A percentile compares a stretch with the other conserved stretches of the same genome.
These are phyloP conservation scores for Prototheca wickerhamii DNA, from an alignment of 163 green algal species.

Conservation along the genomic window DNA sequence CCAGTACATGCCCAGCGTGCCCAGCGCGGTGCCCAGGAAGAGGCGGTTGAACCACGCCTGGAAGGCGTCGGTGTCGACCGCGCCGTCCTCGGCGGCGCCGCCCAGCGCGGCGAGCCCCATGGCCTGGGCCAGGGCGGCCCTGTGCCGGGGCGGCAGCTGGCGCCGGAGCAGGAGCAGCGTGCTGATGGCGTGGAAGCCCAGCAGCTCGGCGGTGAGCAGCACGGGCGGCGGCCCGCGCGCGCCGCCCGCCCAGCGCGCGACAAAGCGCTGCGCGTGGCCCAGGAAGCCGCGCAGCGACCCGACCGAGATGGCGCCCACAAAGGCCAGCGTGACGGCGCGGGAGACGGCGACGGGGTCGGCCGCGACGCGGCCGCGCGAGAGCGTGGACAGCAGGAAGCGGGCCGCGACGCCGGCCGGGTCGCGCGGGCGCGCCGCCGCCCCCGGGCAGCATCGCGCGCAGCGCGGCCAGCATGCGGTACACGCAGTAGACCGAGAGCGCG, in stretches of 20 bases:
- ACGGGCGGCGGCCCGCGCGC: constrained; percentile 48
- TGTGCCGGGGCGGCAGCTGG: constrained; percentile 33
- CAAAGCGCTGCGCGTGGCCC: constrained; percentile 47
- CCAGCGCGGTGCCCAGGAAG: constrained; percentile 64
- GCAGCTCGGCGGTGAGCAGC: constrained; percentile 82
- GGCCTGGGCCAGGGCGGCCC: constrained; percentile 41
- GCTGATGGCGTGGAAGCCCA: constrained; percentile 87
- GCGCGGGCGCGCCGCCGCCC: constrained; percentile 51
- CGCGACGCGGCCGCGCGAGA: too few species aligned
- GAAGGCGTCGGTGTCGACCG: constrained; percentile 46
- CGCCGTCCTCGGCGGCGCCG: constrained; percentile 12
- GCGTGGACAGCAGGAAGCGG: constrained; percentile 54
- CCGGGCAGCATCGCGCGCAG: constrained; percentile 61
- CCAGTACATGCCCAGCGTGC: constrained; percentile 57
- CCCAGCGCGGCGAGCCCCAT: constrained; percentile 78
- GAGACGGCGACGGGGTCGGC: background rate
- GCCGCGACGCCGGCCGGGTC: constrained; percentile 53
- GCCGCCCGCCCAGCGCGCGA: constrained; percentile 14
- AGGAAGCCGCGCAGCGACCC: constrained; percentile 85
- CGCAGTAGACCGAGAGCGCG: constrained; percentile 67
- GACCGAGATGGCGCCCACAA: constrained; percentile 85
- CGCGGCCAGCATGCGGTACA: constrained; percentile 71
- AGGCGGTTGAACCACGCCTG: constrained; percentile 82
- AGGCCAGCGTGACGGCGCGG: constrained; percentile 74
- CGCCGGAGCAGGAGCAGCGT: constrained; percentile 85